Percentiles rank a stretch among this genome's conserved stretches.
phyloP scores from a whole-genome alignment of 176 grass and related monocot species.

The Rhipidocladum racemiflorum region DNA sequence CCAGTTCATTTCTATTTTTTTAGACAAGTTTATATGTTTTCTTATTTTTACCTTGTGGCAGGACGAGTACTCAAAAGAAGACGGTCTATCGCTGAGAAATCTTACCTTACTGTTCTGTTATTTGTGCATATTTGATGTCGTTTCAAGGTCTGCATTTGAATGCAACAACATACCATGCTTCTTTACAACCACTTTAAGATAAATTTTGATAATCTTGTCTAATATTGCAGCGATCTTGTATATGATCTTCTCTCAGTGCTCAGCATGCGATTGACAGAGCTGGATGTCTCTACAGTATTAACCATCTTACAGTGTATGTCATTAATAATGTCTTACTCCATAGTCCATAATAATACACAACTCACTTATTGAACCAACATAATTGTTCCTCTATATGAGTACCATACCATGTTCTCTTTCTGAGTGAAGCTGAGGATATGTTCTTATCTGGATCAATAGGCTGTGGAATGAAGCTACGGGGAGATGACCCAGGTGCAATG shows the following conservation, averaged over 20 bases:
- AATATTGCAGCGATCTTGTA: slow-evolving; percentile 62
- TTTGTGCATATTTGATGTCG: slow-evolving; percentile 77
- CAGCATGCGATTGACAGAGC: slow-evolving; percentile 70
- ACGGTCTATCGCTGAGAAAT: slow-evolving; percentile 74
- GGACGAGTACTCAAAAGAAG: slow-evolving; percentile 85
- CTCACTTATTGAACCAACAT: background rate
- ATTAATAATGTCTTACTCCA: slow-evolving; percentile 24
- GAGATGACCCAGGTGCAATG: slow-evolving; percentile 84
- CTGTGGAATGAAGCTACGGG: slow-evolving; percentile 81
- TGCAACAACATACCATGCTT: slow-evolving; percentile 2
- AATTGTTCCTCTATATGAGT: slow-evolving; percentile 2
- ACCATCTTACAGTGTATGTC: slow-evolving; percentile 75
- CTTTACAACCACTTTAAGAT: slow-evolving; percentile 14
- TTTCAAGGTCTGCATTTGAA: slow-evolving; percentile 65
- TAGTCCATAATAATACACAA: slow-evolving; percentile 14
- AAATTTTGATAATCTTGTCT: slow-evolving; percentile 23
- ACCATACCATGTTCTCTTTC: background rate
- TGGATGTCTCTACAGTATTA: slow-evolving; percentile 74
- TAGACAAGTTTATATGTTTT: slow-evolving; percentile 19
- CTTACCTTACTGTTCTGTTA: slow-evolving; percentile 70
- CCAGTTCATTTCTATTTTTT: background rate
- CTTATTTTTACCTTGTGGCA: slow-evolving; percentile 33
- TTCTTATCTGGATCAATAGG: slow-evolving; percentile 48
- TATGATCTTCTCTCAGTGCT: slow-evolving; percentile 77
- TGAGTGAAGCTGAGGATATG: slow-evolving; percentile 3